Base-by-base conservation (phyloP, 108 stramenopile species). In the Chaetoceros muelleri region DNA sequence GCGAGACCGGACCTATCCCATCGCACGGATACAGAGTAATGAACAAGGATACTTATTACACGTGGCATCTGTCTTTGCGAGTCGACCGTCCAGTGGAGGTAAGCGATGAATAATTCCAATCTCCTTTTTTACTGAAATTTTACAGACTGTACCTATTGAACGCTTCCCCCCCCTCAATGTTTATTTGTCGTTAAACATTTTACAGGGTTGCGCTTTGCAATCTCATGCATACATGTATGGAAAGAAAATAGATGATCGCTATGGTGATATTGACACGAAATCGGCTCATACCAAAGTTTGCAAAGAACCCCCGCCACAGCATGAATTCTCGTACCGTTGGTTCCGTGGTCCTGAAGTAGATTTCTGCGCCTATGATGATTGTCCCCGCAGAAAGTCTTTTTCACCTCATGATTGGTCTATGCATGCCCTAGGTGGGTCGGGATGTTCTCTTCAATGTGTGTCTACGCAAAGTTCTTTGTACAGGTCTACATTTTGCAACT, bases 151-250 rank as follows among this genome's bases (percentile, higher is more conserved):
- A 16, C 26, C n/a, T 7, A 27, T 45, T 67, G 17, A 2, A n/a
- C 67, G n/a, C 26, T 25, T 31, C 24, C 20, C 25, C 5, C n/a
- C 20, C 30, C 31, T 48, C 26, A 3, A 16, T 24, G 27, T 21
- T 30, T 2, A 40, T 40, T 5, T 25, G 24, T 53, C 24, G 1
- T 30, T 1, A 26, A 24, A 28, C 8, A 17, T 30, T 46, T 53
- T 29, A 25, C 47, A 76, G 73, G 91, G 87, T 46, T 93, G 91
- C 60, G 73, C 65, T 60, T 68, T 93, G 64, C 67, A 69, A 29
- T 85, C 91, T 34, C 85, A 87, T 61, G 76, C 84, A 24, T 93
- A 93, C 85, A 93, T 93, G 91, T 93, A 93, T 60, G 81, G 83
- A 20, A 93, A 93, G 65, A 88, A 89, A 68, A 58, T 93, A 3